Percentiles rank a stretch among this genome's conserved stretches.
Conservation (phyloP, 257 asterid species). For the Primulina tabacum region DNA sequence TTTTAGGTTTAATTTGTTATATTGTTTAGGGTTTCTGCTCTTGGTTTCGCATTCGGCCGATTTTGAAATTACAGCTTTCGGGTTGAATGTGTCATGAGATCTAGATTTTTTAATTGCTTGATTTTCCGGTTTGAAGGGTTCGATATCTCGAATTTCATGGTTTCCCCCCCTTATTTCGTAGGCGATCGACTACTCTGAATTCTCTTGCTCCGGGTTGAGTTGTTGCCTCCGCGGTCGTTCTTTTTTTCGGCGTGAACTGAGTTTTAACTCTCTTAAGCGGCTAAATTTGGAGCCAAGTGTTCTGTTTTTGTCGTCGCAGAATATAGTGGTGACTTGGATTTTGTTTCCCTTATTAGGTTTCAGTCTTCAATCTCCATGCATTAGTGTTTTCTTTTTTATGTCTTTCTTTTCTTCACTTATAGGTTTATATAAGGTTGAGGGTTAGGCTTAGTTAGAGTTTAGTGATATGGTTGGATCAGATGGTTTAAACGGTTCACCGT, state of each 20-base stretch:
- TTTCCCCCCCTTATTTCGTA: constrained; percentile 18
- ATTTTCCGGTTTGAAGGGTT: not conserved
- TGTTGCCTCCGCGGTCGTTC: constrained; percentile 19
- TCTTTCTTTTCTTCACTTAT: constrained; percentile 24
- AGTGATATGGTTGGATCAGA: constrained; percentile 45
- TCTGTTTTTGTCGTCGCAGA: constrained; percentile 12
- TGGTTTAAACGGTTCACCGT: constrained; percentile 29
- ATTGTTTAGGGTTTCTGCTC: constrained; percentile 20
- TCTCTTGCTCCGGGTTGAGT: constrained; percentile 13
- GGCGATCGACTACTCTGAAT: constrained; percentile 20
- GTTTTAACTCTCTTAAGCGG: constrained; percentile 12
- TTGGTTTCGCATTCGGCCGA: constrained; percentile 12
- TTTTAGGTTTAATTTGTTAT: constrained; percentile 7
- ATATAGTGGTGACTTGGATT: constrained; percentile 10
- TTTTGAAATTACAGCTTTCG: constrained; percentile 5
- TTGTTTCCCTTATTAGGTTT: constrained; percentile 23
- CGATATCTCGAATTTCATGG: constrained; percentile 18
- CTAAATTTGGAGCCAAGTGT: not conserved
- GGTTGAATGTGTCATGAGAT: constrained; percentile 6
- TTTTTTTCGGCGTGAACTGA: constrained; percentile 25
- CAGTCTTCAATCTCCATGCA: constrained; percentile 29
- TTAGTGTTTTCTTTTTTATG: constrained; percentile 34
- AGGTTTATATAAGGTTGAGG: constrained; percentile 23
- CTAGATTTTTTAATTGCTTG: not conserved
- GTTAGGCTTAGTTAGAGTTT: constrained; percentile 22